Evolutionary conservation across 805 yeast genomes (phyloP).

Genomic region (Kuraishia molischiana): DNA sequence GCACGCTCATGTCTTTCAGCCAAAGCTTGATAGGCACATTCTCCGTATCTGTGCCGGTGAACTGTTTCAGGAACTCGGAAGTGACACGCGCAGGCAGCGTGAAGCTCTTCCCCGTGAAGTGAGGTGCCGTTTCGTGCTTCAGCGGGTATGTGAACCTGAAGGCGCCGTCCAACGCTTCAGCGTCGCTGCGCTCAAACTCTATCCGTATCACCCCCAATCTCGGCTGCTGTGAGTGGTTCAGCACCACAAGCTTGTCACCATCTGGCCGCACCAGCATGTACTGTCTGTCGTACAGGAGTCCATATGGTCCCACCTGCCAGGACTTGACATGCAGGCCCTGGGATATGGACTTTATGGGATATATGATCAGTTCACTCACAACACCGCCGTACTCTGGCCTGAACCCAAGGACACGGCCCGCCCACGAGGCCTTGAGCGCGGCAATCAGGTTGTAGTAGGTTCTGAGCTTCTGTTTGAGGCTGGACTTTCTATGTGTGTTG

Average conservation of each 20-base stretch:
- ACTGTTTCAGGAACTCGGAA: slow-evolving; percentile 3
- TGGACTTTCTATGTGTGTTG: neutral
- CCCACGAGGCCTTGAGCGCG: neutral
- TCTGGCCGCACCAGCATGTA: slow-evolving; percentile 11
- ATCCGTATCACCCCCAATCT: slow-evolving; percentile 9
- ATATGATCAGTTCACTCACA: slow-evolving; percentile 6
- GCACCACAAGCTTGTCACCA: slow-evolving; percentile 8
- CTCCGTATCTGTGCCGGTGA: neutral
- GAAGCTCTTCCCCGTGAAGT: slow-evolving; percentile 3
- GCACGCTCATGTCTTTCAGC: slow-evolving; percentile 11
- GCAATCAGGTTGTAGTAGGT: neutral
- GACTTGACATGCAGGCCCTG: slow-evolving; percentile 12
- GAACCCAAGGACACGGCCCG: neutral
- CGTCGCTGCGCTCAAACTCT: slow-evolving; percentile 6
- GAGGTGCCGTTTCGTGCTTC: slow-evolving; percentile 1
- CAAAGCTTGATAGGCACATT: slow-evolving; percentile 11
- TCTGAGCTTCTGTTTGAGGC: neutral
- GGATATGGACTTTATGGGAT: slow-evolving; percentile 16
- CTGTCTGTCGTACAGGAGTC: slow-evolving; percentile 17
- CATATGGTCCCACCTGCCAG: slow-evolving; percentile 13
- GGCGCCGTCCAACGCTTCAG: neutral
- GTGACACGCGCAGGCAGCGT: slow-evolving; percentile 11
- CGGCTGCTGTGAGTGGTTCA: slow-evolving; percentile 14
- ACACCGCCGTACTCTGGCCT: slow-evolving; percentile 1
- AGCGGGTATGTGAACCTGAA: slow-evolving; percentile 13